Percentiles rank a stretch among this genome's conserved stretches.
Conservation (phyloP, 768 basidiomycete species). For the Trametes gibbosa region DNA sequence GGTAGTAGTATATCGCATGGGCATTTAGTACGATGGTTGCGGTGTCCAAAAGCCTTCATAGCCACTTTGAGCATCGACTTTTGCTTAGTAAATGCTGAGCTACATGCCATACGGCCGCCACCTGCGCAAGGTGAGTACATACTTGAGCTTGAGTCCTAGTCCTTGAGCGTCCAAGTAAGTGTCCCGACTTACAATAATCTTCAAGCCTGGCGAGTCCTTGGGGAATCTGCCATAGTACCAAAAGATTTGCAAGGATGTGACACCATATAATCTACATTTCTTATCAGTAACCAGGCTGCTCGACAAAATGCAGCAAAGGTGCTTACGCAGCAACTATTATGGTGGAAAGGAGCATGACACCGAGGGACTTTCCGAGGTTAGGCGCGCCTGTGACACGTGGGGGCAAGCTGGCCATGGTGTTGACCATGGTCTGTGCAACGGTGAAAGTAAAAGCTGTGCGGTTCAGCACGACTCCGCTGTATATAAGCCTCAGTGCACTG, state of each 20-base stretch:
- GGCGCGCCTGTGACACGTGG: background rate
- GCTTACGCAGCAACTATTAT: slow-evolving; percentile 16
- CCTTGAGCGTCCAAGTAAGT: background rate
- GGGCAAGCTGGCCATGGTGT: no score
- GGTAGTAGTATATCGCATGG: slow-evolving; percentile 15
- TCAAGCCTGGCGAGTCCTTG: slow-evolving; percentile 4
- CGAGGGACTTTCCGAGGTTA: background rate
- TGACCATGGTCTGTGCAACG: no score
- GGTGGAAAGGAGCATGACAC: slow-evolving; percentile 18
- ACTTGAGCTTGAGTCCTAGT: background rate
- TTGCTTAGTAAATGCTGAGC: no score
- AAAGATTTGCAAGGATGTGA: slow-evolving; percentile 5
- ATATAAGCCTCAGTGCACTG: no score
- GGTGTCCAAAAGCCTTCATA: slow-evolving; percentile 4
- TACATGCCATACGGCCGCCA: slow-evolving; percentile 1
- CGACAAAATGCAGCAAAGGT: no score
- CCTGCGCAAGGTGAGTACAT: background rate
- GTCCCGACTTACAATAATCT: no score
- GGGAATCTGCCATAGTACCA: slow-evolving; percentile 12
- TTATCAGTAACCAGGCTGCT: background rate
- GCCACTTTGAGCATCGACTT: no score
- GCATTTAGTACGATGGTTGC: slow-evolving; percentile 2
- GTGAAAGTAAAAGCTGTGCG: no score
- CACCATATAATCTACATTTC: slow-evolving; percentile 3
- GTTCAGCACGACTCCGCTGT: no score